Base-by-base conservation (phyloP, 2,329 filamentous ascomycete genomes). In the Dactylonectria estremocensis region DNA sequence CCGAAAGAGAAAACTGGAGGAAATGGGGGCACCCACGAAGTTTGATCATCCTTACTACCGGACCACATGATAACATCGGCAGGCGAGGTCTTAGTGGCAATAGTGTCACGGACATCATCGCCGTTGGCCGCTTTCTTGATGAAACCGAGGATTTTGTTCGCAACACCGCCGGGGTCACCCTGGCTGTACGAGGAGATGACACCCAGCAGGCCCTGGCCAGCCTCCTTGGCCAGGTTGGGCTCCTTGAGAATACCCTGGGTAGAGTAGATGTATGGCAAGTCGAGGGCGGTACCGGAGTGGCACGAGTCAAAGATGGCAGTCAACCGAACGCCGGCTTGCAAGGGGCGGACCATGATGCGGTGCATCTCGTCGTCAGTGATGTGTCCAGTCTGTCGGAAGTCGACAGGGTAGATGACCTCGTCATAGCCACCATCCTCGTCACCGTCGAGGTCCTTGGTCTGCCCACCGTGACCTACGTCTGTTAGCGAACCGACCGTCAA, bases 51-150 rank as follows among this genome's bases (percentile, higher is more conserved):
- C 82, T 98, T 98, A 85, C 94, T 97, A 64, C 96, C 96, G 61
- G 94, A 97, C 90, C 95, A 96, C 94, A 98, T 98, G 79, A 98
- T 89, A 50, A 99, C 95, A 81, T 98, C 96, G 50, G 96, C 96
- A 1, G 95, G 93, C 54, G 93, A 96, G 11, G 95, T 98, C 87
- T 97, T 98, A 48, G 95, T 98, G 72, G 92, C 88, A 72, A 95
- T 83, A 56, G 95, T 91, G 83, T 95, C 89, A 80, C 95, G 92
- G 6, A 92, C 91, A n/a, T 94, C 91, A 65, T 96, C 88, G 74
- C 95, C 95, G 61, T 85, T 90, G 16, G 93, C 92, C 11, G 94
- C 95, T 81, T 96, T 97, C 85, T 97, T 98, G 84, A 97, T 91
- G 77, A 98, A 90, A 52, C 91, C 91, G 79, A 95, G 89, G 31